A percentile compares a stretch with the other conserved stretches of the same genome.
Conservation (phyloP, 345 rosid species). For the Bruguiera parviflora region DNA sequence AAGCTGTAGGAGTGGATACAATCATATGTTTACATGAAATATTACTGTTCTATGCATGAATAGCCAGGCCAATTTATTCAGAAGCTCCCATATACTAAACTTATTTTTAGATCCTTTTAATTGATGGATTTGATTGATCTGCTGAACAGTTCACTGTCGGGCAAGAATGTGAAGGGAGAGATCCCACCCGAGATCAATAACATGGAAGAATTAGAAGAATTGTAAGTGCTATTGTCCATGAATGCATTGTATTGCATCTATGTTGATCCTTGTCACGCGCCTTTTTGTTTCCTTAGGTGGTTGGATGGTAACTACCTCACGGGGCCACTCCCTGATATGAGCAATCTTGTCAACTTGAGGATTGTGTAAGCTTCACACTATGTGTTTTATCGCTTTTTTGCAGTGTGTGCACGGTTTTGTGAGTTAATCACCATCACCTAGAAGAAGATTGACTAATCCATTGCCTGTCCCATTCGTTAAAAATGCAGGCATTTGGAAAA, state of each 20-base stretch:
- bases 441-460: conserved; percentile 13
- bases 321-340: conserved; percentile 76
- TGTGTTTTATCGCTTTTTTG: conserved; percentile 3
- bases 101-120: neutral
- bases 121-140: conserved; percentile 16
- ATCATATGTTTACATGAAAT: neutral
- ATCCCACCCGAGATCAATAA: conserved; percentile 57
- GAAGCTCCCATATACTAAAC: neutral
- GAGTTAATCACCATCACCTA: neutral
- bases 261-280: neutral
- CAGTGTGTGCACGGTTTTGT: neutral
- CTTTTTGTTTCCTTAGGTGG: conserved; percentile 57
- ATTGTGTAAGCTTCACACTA: conserved; percentile 59
- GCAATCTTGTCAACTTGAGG: conserved; percentile 62
- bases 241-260: neutral
- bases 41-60: neutral
- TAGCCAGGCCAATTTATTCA: neutral
- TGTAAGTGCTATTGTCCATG: conserved; percentile 50
- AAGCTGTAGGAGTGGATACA: neutral
- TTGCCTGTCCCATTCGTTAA: conserved; percentile 14
- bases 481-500: conserved; percentile 85
- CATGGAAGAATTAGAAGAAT: conserved; percentile 65
- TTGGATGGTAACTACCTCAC: conserved; percentile 64
- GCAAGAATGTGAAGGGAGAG: conserved; percentile 59
- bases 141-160: conserved; percentile 61